These are phyloP conservation scores for Chytridiales sp. DNA, from an alignment of 371 early-diverging fungal genomes.

Conservation along the genomic window DNA sequence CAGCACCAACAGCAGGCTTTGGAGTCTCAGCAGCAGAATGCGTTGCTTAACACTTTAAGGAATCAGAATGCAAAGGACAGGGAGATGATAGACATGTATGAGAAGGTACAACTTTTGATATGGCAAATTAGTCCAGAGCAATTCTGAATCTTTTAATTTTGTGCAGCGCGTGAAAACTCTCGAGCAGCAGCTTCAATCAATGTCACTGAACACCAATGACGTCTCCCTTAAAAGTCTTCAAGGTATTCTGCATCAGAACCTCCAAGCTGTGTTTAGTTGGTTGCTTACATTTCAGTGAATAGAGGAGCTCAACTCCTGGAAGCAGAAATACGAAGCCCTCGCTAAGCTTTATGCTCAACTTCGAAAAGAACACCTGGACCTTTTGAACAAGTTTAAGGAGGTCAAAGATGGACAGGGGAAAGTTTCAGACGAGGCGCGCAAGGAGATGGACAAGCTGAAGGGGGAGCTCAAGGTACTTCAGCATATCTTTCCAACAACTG, in stretches of 20 bases:
- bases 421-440: conserved; percentile 42
- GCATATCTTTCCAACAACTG: neutral
- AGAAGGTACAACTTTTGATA: conserved; percentile 51
- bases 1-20: conserved; percentile 26
- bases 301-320: conserved; percentile 74
- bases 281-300: neutral
- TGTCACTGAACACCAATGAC: conserved; percentile 58
- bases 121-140: conserved; percentile 4
- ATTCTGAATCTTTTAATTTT: conserved; percentile 2
- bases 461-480: conserved; percentile 67
- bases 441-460: conserved; percentile 42
- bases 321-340: conserved; percentile 86
- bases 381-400: conserved; percentile 76
- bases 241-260: conserved; percentile 19
- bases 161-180: conserved; percentile 52
- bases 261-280: neutral
- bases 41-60: conserved; percentile 68
- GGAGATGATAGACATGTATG: conserved; percentile 80
- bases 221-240: conserved; percentile 41
- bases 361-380: conserved; percentile 92
- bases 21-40: conserved; percentile 28
- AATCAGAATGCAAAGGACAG: conserved; percentile 83
- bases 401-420: conserved; percentile 44
- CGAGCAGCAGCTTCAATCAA: conserved; percentile 78
- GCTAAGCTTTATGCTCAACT: conserved; percentile 94